A percentile compares a stretch with the other conserved stretches of the same genome.
Evolutionary conservation across 176 grass and related monocot species (phyloP).

Genomic region (Thalia dealbata): DNA sequence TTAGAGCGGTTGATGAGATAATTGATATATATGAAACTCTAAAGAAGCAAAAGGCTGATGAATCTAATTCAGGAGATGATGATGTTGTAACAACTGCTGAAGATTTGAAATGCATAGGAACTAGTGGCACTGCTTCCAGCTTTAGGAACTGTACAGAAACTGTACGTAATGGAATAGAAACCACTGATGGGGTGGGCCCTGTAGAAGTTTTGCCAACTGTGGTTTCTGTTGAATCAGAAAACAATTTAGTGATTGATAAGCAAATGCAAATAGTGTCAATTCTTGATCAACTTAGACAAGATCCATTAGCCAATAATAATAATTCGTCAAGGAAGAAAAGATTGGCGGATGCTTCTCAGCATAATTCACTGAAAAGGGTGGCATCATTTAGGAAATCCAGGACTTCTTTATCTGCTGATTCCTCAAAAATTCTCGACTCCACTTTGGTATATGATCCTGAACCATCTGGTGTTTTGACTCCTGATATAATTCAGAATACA

Average conservation of each 20-base stretch:
- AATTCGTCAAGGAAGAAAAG: conserved; percentile 48
- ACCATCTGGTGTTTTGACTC: conserved; percentile 26
- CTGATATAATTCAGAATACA: conserved; percentile 25
- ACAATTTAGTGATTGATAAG: conserved; percentile 40
- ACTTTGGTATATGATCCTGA: conserved; percentile 26
- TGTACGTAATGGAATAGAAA: conserved; percentile 22
- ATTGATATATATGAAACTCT: conserved; percentile 68
- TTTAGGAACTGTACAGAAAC: conserved; percentile 19
- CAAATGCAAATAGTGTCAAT: conserved; percentile 53
- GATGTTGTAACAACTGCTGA: conserved; percentile 23
- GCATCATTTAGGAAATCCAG: conserved; percentile 17
- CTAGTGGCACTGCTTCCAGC: conserved; percentile 26
- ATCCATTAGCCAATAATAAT: conserved; percentile 34
- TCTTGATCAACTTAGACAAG: conserved; percentile 56
- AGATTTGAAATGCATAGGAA: conserved; percentile 21
- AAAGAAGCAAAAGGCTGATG: conserved; percentile 43
- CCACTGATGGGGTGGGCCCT: conserved; percentile 21
- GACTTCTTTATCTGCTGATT: conserved; percentile 39
- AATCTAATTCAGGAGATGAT: conserved; percentile 22
- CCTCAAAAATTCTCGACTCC: conserved; percentile 17
- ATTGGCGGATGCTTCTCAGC: conserved; percentile 21
- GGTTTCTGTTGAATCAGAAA: conserved; percentile 25
- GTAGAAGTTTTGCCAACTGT: conserved; percentile 20
- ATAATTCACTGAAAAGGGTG: conserved; percentile 26
- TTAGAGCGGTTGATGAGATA: conserved; percentile 86